These are phyloP conservation scores for Salix arbutifolia DNA, from an alignment of 345 rosid genomes.

Conservation along the genomic window DNA sequence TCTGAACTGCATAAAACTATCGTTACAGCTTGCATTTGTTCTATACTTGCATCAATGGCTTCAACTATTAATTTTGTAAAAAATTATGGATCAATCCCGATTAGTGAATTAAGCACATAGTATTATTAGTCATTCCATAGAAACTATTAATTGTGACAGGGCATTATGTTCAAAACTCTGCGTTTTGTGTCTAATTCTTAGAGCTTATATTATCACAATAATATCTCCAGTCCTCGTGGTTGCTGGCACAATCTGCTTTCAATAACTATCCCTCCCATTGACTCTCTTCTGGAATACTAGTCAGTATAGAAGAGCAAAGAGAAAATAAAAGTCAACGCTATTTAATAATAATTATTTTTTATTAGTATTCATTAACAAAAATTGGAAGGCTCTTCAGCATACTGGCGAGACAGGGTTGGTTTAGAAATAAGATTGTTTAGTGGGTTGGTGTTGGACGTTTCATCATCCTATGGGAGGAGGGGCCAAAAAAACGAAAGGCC, in stretches of 20 bases:
- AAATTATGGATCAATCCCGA: no score
- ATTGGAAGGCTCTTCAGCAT: neutral
- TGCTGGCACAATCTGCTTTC: no score
- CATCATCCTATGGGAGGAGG: neutral
- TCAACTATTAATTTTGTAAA: no score
- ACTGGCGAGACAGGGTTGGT: neutral
- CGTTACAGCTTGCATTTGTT: neutral
- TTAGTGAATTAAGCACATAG: no score
- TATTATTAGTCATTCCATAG: no score
- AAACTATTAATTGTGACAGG: no score
- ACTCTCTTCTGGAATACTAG: neutral
- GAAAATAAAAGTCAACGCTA: neutral
- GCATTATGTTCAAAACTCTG: no score
- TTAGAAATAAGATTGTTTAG: neutral
- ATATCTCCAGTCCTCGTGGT: no score
- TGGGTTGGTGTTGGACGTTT: neutral
- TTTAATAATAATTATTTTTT: neutral
- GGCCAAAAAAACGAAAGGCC: neutral
- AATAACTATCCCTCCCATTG: no score
- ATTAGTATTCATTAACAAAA: neutral
- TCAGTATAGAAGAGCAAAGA: neutral
- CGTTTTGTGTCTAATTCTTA: no score
- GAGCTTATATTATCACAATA: no score
- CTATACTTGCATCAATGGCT: neutral
- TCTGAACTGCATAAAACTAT: slow-evolving; percentile 16